Evolutionary conservation across 441 rosid species (phyloP), one percentile per base, ranked within the genome.

Genomic region (Populus hybrid): DNA sequence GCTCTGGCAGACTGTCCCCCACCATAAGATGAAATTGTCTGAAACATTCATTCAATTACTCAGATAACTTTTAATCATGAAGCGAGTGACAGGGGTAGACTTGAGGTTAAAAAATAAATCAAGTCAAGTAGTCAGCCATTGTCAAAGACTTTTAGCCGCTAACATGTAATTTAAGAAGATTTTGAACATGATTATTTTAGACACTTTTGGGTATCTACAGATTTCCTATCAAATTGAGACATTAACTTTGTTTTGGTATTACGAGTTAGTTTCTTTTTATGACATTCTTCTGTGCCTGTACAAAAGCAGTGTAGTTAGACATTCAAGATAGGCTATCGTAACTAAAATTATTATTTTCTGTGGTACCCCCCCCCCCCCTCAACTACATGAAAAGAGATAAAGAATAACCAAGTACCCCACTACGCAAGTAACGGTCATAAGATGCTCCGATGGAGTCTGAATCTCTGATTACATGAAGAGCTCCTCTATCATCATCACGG

Each of bases 381-480:
- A 46, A 11, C 38, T 35, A 50, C 19, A 50, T 50, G 59, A 67
- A 67, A 78, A 14, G 65, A 23, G 21, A 18, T 24, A 83, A 69
- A 67, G 64, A 78, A 74, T 24, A 78, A 74, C 30, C n/a, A 67
- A 74, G 38, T 87, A 91, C 92, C 83, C 75, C 69, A 78, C 82
- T 78, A 57, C 86, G 89, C 59, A 91, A 79, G 78, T 91, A 88
- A 34, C 83, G 89, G 42, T 88, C 92, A 82, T 87, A 89, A 42
- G 93, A 88, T 72, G 89, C 90, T 74, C 88, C 89, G 78, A 88
- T 83, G 53, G 89, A 81, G 70, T 87, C 90, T 53, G 88, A 75
- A 80, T 89, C 91, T 78, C 86, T 87, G 11, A 79, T 63, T 75
- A 79, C 82, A 70, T 75, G 86, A 21, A 80, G 66, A 23, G 84